Conservation (phyloP, 495 filamentous ascomycete genomes). For the Aspergillus nidulans region DNA sequence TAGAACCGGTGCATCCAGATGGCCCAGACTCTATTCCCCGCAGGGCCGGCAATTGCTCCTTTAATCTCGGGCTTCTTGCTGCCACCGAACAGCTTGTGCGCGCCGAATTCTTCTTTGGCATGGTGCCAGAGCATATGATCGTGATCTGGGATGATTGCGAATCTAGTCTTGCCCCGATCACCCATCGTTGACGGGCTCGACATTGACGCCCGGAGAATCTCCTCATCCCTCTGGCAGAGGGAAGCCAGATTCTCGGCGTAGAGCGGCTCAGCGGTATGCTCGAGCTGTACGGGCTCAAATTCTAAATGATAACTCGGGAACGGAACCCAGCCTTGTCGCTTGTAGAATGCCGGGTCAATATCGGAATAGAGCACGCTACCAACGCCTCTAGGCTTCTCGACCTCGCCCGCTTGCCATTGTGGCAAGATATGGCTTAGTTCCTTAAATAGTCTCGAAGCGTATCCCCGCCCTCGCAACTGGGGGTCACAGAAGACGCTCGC, state of each 20-base stretch:
- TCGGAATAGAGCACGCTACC: constrained; percentile 6
- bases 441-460: not conserved
- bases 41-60: not conserved
- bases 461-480: not conserved
- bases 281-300: not conserved
- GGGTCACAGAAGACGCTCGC: constrained; percentile 3
- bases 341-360: not conserved
- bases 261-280: not conserved
- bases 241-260: not conserved
- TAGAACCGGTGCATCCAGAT: constrained; percentile 5
- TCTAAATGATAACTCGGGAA: not conserved
- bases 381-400: not conserved
- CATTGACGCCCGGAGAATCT: not conserved
- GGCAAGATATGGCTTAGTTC: not conserved
- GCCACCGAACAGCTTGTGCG: not conserved
- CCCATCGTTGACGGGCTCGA: not conserved
- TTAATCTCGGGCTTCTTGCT: not conserved
- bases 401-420: not conserved
- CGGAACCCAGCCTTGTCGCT: not conserved
- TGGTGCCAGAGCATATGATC: constrained; percentile 8
- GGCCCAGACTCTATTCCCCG: constrained; percentile 1
- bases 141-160: not conserved
- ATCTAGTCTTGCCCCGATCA: not conserved
- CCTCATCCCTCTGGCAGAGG: not conserved
- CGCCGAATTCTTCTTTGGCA: constrained; percentile 5